Evolutionary conservation across 768 basidiomycete genomes (phyloP).

Genomic region (Termitomyces sp.): DNA sequence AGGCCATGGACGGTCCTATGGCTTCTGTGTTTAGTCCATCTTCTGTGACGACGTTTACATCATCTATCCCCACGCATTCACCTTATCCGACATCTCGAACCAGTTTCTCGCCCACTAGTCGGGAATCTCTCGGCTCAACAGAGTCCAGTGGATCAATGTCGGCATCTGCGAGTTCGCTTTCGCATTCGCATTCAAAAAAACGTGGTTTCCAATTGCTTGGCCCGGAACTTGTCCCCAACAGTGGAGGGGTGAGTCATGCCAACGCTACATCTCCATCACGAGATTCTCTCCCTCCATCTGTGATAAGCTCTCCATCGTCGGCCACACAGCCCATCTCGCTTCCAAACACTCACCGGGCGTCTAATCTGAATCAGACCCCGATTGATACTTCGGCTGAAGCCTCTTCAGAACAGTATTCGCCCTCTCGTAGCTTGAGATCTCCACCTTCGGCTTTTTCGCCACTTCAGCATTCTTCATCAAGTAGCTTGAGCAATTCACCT

Average conservation of each 20-base stretch:
- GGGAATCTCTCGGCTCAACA: slow-evolving; percentile 14
- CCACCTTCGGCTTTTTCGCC: slow-evolving; percentile 10
- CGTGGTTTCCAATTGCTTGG: slow-evolving; percentile 8
- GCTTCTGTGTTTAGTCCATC: not conserved
- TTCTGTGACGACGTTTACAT: not conserved
- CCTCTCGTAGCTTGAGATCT: not conserved
- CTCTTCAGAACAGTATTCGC: slow-evolving; percentile 2
- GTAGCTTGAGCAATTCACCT: not conserved
- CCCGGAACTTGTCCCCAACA: not conserved
- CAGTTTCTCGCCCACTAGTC: not conserved
- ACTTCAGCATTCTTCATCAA: slow-evolving; percentile 5
- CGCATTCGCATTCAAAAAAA: slow-evolving; percentile 14
- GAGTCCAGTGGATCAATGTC: slow-evolving; percentile 12
- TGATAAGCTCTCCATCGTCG: slow-evolving; percentile 8
- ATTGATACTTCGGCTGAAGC: not conserved
- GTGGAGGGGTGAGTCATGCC: slow-evolving; percentile 10
- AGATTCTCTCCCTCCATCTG: slow-evolving; percentile 5
- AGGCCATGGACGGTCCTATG: slow-evolving; percentile 3
- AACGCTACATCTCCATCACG: slow-evolving; percentile 13
- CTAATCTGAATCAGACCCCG: not conserved
- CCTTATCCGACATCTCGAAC: slow-evolving; percentile 1
- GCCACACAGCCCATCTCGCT: slow-evolving; percentile 16
- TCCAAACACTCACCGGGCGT: slow-evolving; percentile 5
- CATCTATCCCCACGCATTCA: not conserved
- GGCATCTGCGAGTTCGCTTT: slow-evolving; percentile 10